Conservation (phyloP, 2,329 filamentous ascomycete genomes). For the Trichophyton schoenleinii region DNA sequence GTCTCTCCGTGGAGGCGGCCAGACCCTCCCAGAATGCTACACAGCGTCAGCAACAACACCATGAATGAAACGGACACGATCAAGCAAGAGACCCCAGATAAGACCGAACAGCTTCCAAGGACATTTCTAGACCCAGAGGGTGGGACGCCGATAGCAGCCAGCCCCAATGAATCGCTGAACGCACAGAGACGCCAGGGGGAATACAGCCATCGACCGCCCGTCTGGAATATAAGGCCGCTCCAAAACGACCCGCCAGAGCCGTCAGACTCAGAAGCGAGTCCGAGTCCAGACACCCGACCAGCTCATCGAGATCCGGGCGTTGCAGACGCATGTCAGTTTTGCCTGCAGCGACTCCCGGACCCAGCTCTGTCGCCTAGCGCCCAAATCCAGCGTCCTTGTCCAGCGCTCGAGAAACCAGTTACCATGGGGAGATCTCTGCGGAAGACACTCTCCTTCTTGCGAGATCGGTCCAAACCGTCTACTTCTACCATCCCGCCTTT, state of each 20-base stretch:
- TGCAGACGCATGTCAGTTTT: conserved; percentile 7
- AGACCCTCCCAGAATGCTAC: background rate
- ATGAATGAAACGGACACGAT: background rate
- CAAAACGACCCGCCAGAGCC: background rate
- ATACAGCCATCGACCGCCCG: conserved; percentile 23
- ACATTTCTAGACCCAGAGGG: conserved; percentile 11
- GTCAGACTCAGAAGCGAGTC: background rate
- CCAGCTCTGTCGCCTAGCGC: background rate
- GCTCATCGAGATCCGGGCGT: background rate
- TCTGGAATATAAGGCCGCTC: conserved; percentile 17
- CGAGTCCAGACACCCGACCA: background rate
- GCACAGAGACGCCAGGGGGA: conserved; percentile 21
- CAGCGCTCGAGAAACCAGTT: background rate
- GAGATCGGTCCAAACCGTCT: background rate
- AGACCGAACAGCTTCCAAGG: background rate
- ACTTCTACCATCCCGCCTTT: background rate
- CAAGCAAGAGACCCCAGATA: background rate
- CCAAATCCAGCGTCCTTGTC: background rate
- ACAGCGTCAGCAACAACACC: background rate
- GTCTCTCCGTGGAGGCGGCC: background rate
- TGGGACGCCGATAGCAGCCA: conserved; percentile 11
- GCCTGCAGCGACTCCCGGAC: conserved; percentile 1
- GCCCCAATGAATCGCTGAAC: conserved; percentile 16
- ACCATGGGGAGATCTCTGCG: background rate
- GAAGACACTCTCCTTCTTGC: background rate